Evolutionary conservation across 805 yeast genomes (phyloP), one percentile per base, ranked within the genome.

Genomic region (Kockiozyma suomiensis): DNA sequence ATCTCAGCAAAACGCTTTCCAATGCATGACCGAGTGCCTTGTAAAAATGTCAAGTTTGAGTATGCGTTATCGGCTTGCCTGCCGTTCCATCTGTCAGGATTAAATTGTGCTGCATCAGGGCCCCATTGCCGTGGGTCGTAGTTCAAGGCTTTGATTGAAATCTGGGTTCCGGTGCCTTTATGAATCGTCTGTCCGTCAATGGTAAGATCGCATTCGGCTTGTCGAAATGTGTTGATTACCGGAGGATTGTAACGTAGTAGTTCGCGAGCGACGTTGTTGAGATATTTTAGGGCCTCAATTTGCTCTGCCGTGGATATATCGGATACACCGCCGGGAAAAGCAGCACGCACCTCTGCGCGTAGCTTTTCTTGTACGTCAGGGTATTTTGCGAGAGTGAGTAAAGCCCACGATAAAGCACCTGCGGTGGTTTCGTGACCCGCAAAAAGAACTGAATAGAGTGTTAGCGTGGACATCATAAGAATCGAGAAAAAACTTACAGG

Each of bases 361-460:
- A 58, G 30, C 41, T 38, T n/a, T 17, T 47, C 53, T 23, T 61
- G 65, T 4, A 61, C 42, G 10, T 54, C 59, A 7, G 51, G 57
- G 35, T 61, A 54, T 37, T 54, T 43, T 7, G 60, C 57, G 25
- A 61, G 40, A 15, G 45, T 32, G 13, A 35, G 38, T 7, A 50
- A 7, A 4, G 65, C 62, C 56, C 54, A 58, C 15, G 62, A 23
- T 4, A 47, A 13, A 4, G 62, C 51, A 21, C 48, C 54, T 3
- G 65, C 56, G 3, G 65, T 58, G 6, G 65, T 61, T 50, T 61
- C 65, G 48, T 61, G 65, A 28, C 65, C 65, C 12, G 65, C 65
- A 30, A 60, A 46, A 3, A 60, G 41, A 17, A 55, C 59, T 55
- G 47, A 19, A 5, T 17, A 23, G 4, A 25, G 15, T 21, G 21